Base-by-base conservation (phyloP, 352 stramenopile genomes). In the Phytophthora foliorum region DNA sequence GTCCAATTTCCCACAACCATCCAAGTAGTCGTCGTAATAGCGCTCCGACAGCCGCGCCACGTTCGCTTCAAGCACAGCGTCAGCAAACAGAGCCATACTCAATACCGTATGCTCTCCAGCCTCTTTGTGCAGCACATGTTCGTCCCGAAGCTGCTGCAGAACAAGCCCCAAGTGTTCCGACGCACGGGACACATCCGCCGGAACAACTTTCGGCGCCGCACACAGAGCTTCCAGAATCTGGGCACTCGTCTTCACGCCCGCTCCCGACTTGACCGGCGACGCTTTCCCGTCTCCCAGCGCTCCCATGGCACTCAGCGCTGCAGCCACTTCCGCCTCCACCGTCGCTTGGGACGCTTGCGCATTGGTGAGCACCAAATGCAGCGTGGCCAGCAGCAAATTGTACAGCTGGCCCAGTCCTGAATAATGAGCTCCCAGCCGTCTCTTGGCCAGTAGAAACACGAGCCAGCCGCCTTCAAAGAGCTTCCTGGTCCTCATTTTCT, bases 251-350 rank as follows among this genome's bases (percentile, higher is more conserved):
- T 69, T 63, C 6, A 61, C 63, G 9, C 24, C 36, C 25, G 44
- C 19, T 9, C 21, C 51, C 10, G 48, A 44, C 21, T 66, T 65
- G 0, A 70, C 34, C 1, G 74, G 69, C 32, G 63, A 69, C 24
- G 63, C 57, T 7, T 67, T 72, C 36, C 46, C 63, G n/a, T 56
- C 46, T 27, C 63, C 68, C 16, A 80, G 17, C 1, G 68, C 63
- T 7, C 89, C 86, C 19, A 97, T 77, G 0, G 89, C 84, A 62
- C 84, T 97, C 4, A 97, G 56, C 13, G 89, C 87, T 0, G 88
- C 88, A 0, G 86, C 88, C 31, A 93, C 88, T 62, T 97, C 86
- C 0, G 82, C 87, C 65, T 97, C 89, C 16, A 97, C 74, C 4
- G 84, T 89, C 8, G 69, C 77, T 41, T 78, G 59, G 3, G 75